phyloP scores from a whole-genome alignment of 1,139 yeast genomes.

The Pneumocystis jirovecii region DNA sequence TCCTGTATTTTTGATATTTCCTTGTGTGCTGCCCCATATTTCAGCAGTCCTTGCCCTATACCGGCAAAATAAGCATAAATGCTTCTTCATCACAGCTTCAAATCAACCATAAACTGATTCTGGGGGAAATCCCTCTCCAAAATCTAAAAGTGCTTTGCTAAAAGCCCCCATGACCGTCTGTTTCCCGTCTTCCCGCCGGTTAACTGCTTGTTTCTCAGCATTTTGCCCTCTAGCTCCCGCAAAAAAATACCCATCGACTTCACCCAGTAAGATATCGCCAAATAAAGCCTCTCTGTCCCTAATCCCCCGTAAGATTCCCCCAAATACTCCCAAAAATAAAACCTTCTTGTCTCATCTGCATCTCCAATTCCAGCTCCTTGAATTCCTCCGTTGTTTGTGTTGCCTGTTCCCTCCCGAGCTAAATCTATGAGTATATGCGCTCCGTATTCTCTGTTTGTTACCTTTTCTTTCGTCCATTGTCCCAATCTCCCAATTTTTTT shows the following conservation, averaged over 20 bases:
- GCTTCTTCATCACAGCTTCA: neutral
- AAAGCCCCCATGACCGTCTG: conserved; percentile 15
- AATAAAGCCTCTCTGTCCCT: neutral
- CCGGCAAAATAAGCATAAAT: neutral
- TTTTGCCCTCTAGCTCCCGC: neutral
- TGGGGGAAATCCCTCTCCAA: conserved; percentile 16
- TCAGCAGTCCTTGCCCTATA: conserved; percentile 12
- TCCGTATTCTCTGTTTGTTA: neutral
- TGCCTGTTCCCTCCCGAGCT: conserved; percentile 15
- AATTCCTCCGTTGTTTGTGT: conserved; percentile 16
- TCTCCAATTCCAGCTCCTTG: conserved; percentile 15
- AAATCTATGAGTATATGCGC: neutral
- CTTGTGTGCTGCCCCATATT: conserved; percentile 16
- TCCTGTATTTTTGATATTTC: conserved; percentile 16
- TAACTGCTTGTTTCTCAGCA: neutral
- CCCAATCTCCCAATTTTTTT: neutral
- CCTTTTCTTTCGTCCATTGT: neutral
- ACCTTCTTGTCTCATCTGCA: conserved; percentile 15
- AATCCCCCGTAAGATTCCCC: neutral
- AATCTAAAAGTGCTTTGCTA: conserved; percentile 13
- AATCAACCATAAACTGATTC: conserved; percentile 15
- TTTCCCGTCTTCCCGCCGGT: conserved; percentile 11
- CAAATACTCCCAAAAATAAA: conserved; percentile 4
- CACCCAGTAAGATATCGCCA: neutral
- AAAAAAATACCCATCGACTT: neutral